These are phyloP conservation scores for Fraxinus pennsylvanica DNA, from an alignment of 257 asterid species.

Conservation along the genomic window DNA sequence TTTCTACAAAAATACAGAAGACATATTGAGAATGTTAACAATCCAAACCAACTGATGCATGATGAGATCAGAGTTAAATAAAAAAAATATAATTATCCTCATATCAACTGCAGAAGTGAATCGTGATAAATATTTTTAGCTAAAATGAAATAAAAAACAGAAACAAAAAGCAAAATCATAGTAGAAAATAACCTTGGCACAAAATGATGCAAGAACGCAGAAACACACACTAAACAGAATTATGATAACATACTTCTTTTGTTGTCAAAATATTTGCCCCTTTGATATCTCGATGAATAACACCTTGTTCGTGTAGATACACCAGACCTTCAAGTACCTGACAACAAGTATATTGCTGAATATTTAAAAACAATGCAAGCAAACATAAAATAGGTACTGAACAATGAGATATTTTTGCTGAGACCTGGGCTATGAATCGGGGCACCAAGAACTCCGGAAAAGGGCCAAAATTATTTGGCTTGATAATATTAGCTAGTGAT, in stretches of 20 bases:
- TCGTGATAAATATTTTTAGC: background rate
- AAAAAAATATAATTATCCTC: background rate
- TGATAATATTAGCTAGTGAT: constrained; percentile 92
- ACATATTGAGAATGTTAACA: constrained; percentile 17
- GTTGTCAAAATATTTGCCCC: constrained; percentile 98
- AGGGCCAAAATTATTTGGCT: constrained; percentile 98
- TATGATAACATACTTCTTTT: constrained; percentile 65
- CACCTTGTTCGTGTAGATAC: constrained; percentile 98
- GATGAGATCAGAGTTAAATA: background rate
- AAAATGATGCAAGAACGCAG: constrained; percentile 1
- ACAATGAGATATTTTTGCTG: constrained; percentile 21
- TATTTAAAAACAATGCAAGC: constrained; percentile 26
- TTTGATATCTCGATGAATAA: constrained; percentile 97
- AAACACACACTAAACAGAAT: constrained; percentile 8
- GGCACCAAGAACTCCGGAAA: constrained; percentile 99
- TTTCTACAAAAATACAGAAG: constrained; percentile 3
- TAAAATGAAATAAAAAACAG: constrained; percentile 10
- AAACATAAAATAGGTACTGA: constrained; percentile 15
- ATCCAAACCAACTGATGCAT: constrained; percentile 10
- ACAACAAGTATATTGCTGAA: constrained; percentile 16
- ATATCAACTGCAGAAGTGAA: background rate
- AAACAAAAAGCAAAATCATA: background rate
- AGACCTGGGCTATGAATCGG: constrained; percentile 94
- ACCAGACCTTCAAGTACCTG: constrained; percentile 99
- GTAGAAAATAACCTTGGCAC: constrained; percentile 2